Evolutionary conservation across 495 filamentous ascomycete species (phyloP), one percentile per base, ranked within the genome.

Genomic region (Friedmanniomyces endolithicus): DNA sequence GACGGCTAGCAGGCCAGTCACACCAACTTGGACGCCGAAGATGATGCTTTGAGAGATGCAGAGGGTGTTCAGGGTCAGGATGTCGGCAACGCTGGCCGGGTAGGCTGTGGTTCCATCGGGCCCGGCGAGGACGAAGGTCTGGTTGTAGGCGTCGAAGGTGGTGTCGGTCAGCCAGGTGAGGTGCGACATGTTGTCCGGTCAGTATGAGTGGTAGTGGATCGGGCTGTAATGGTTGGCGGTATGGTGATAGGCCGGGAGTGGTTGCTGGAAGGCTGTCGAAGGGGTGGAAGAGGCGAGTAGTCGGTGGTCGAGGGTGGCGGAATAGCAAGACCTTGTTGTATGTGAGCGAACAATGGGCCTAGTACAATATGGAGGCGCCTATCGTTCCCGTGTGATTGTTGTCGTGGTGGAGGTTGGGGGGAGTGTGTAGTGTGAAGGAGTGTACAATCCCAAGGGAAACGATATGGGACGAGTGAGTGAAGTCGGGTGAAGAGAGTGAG

Each of bases 11-110:
- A 85, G 63, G 56, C 84, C 56, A 27, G 78, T 79, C n/a, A 85
- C 84, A 29, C 88, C 88, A 50, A 89, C 73, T 65, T 94, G 86
- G 27, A 72, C 65, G 43, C 77, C 82, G 63, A 82, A 88, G 66
- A 81, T 84, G 78, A 88, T 82, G 66, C 74, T 72, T 41, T 75
- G 67, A 17, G 74, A 71, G 45, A 79, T 62, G 59, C 73, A 72
- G 65, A 80, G 78, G 52, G 61, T 57, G 59, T 75, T 66, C 52
- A 76, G 70, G 8, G 52, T 43, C 56, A 81, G 68, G 24, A 90
- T 49, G 3, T 71, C 66, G 11, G 57, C 45, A 23, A 86, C 61
- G 48, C 71, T 52, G 33, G 85, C 63, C 7, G 71, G 66, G 64
- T 86, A 67, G 0, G 67, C 64, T 3, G 67, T 72, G 3, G 11